These are phyloP conservation scores for Agrocybe chaxingu DNA, from an alignment of 768 basidiomycete genomes.

Conservation along the genomic window DNA sequence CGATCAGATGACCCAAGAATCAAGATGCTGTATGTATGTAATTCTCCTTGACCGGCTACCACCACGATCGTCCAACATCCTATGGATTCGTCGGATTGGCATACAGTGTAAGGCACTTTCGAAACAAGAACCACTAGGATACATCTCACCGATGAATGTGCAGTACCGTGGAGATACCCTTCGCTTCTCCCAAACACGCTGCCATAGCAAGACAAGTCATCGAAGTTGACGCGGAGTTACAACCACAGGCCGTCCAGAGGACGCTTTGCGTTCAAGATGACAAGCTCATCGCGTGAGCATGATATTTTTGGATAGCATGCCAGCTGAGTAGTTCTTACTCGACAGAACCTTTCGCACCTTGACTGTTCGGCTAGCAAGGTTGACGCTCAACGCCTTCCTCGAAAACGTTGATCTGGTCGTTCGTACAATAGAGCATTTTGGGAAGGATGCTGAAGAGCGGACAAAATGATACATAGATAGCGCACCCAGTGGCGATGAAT, in stretches of 20 bases:
- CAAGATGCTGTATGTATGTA: too few species aligned
- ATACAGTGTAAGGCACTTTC: constrained; percentile 44
- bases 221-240: constrained; percentile 83
- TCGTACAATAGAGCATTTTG: constrained; percentile 79
- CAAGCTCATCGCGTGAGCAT: constrained; percentile 71
- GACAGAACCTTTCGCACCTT: constrained; percentile 69
- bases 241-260: constrained; percentile 76
- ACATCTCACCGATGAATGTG: background rate
- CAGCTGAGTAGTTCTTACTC: constrained; percentile 1
- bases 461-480: constrained; percentile 13
- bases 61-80: too few species aligned
- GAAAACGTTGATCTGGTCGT: constrained; percentile 87
- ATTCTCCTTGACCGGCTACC: too few species aligned
- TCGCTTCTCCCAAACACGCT: constrained; percentile 72
- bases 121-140: background rate
- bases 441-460: constrained; percentile 52
- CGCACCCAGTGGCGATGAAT: background rate
- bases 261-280: constrained; percentile 64
- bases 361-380: constrained; percentile 81
- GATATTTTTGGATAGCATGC: background rate
- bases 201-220: constrained; percentile 78
- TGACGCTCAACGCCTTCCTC: constrained; percentile 82
- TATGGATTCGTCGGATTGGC: constrained; percentile 33
- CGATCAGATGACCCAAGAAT: too few species aligned
- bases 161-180: constrained; percentile 70